Conservation (phyloP, 345 rosid species). For the Combretum micranthum region DNA sequence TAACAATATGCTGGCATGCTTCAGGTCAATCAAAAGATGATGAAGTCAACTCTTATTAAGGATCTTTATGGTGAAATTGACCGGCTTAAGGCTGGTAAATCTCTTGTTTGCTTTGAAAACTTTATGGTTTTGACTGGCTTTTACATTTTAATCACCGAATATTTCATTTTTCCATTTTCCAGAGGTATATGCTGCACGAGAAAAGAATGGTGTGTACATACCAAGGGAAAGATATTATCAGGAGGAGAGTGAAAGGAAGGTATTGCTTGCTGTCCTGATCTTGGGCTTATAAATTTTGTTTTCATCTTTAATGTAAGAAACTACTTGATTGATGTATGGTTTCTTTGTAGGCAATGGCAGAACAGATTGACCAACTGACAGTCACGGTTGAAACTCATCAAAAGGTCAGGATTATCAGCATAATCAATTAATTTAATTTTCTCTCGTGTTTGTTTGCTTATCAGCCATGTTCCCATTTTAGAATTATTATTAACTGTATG, state of each 20-base stretch:
- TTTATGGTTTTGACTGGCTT: background rate
- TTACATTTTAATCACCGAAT: background rate
- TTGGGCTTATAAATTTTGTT: too few species aligned
- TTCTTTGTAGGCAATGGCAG: slow-evolving; percentile 70
- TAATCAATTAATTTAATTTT: background rate
- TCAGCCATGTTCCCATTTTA: background rate
- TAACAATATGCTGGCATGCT: background rate
- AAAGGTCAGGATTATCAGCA: slow-evolving; percentile 44
- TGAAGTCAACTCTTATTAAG: slow-evolving; percentile 96
- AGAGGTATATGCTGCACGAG: slow-evolving; percentile 99
- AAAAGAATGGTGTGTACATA: slow-evolving; percentile 91
- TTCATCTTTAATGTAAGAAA: too few species aligned
- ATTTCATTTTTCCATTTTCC: slow-evolving; percentile 4
- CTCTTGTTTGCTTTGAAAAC: background rate
- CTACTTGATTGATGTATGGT: slow-evolving; percentile 3
- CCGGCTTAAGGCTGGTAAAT: slow-evolving; percentile 88
- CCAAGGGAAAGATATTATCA: slow-evolving; percentile 91
- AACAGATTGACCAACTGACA: slow-evolving; percentile 87
- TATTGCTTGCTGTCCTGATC: slow-evolving; percentile 10
- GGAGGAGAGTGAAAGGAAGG: slow-evolving; percentile 97
- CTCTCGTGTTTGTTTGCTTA: background rate
- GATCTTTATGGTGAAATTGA: slow-evolving; percentile 99
- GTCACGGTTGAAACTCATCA: slow-evolving; percentile 54
- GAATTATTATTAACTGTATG: slow-evolving; percentile 9
- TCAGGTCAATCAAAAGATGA: slow-evolving; percentile 98